phyloP scores from a whole-genome alignment of 2,329 filamentous ascomycete genomes.

The Colletotrichum godetiae region DNA sequence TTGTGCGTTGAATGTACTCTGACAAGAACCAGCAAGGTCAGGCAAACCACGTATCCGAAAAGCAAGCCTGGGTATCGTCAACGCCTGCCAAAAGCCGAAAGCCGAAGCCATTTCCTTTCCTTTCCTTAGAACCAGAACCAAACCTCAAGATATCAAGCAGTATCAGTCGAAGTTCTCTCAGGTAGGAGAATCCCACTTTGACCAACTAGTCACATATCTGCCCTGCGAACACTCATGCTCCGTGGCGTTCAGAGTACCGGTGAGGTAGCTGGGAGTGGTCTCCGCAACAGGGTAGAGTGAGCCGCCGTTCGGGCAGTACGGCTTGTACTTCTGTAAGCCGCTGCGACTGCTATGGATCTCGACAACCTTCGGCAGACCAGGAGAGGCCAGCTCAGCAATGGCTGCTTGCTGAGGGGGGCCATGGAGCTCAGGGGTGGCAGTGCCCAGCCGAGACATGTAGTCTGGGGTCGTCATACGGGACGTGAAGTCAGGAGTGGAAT shows the following conservation, averaged over 20 bases:
- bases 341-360: conserved; percentile 34
- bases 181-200: conserved; percentile 12
- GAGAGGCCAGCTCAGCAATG: conserved; percentile 33
- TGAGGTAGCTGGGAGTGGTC: conserved; percentile 20
- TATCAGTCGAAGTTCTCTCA: neutral
- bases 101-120: neutral
- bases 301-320: conserved; percentile 22
- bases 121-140: neutral
- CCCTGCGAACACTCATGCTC: conserved; percentile 7
- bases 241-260: conserved; percentile 22
- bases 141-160: neutral
- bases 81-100: conserved; percentile 19
- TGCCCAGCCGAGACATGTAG: conserved; percentile 22
- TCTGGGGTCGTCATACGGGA: neutral
- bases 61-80: conserved; percentile 30
- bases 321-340: conserved; percentile 27
- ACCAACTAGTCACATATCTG: conserved; percentile 29
- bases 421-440: conserved; percentile 35
- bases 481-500: neutral
- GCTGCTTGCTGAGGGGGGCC: conserved; percentile 34
- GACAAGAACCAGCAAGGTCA: conserved; percentile 8
- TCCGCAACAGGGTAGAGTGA: conserved; percentile 20
- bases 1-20: conserved; percentile 13
- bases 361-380: conserved; percentile 32
- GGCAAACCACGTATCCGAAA: conserved; percentile 7